Evolutionary conservation across 208 protist species (phyloP).

Genomic region (Eutreptiella sp.): DNA sequence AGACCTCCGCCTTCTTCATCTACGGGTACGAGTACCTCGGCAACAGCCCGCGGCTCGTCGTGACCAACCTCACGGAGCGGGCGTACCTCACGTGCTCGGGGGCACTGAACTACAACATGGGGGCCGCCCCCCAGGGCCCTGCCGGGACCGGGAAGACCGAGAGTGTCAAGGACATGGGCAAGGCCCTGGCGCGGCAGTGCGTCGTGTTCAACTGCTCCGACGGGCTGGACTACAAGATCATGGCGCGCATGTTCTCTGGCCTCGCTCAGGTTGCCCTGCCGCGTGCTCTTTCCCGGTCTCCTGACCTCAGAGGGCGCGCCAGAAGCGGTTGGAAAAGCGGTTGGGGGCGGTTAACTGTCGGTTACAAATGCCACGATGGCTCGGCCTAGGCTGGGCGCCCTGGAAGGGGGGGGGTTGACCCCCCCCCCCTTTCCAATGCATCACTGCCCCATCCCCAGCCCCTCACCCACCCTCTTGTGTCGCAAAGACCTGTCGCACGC

Average conservation of each 20-base stretch:
- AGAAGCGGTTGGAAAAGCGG: too few species aligned
- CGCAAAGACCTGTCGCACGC: too few species aligned
- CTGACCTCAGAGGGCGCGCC: constrained; percentile 4
- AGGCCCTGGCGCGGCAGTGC: constrained; percentile 33
- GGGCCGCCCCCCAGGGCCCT: constrained; percentile 48
- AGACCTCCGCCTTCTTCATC: constrained; percentile 31
- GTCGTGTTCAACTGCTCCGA: constrained; percentile 58
- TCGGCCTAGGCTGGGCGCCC: too few species aligned
- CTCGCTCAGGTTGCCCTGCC: constrained; percentile 45
- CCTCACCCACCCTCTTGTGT: too few species aligned
- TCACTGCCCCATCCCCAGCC: too few species aligned
- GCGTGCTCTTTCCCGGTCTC: too few species aligned
- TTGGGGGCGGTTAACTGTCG: too few species aligned
- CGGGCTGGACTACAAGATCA: constrained; percentile 52
- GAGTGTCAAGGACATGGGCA: constrained; percentile 49
- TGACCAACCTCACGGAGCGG: constrained; percentile 67
- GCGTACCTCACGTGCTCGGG: constrained; percentile 37
- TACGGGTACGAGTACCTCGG: constrained; percentile 63
- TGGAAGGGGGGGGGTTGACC: too few species aligned
- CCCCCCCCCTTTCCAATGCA: too few species aligned
- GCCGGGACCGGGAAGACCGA: constrained; percentile 73
- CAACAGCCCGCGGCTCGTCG: constrained; percentile 44
- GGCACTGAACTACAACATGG: constrained; percentile 40
- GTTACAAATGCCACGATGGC: too few species aligned
- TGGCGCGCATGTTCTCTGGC: constrained; percentile 55